Conservation (phyloP, 202 grass and related monocot species). For the Bolboschoenoplectus hybrid region DNA sequence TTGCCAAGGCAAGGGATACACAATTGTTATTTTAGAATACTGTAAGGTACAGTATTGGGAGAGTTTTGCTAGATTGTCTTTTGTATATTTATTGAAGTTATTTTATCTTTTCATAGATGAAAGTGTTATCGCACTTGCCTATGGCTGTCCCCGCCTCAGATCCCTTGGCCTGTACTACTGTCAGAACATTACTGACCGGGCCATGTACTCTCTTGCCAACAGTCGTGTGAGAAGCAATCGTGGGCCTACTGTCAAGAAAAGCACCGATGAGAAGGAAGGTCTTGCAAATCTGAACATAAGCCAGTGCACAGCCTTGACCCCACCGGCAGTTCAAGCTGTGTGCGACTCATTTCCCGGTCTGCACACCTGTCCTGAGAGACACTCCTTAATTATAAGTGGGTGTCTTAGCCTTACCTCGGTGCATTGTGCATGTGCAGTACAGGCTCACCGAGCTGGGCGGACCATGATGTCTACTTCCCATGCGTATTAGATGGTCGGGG, state of each 20-base stretch:
- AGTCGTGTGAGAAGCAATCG: slow-evolving; percentile 52
- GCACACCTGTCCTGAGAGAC: slow-evolving; percentile 80
- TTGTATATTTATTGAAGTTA: slow-evolving; percentile 14
- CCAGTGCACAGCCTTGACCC: slow-evolving; percentile 93
- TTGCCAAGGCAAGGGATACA: not conserved
- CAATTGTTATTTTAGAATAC: not conserved
- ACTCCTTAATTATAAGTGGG: slow-evolving; percentile 95
- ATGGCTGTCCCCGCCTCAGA: slow-evolving; percentile 62
- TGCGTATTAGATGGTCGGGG: slow-evolving; percentile 53
- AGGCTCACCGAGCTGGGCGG: slow-evolving; percentile 52
- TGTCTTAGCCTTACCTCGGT: slow-evolving; percentile 96
- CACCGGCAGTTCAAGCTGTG: slow-evolving; percentile 81
- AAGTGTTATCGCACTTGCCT: slow-evolving; percentile 82
- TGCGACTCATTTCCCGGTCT: slow-evolving; percentile 92
- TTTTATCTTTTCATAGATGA: slow-evolving; percentile 53
- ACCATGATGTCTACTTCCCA: slow-evolving; percentile 48
- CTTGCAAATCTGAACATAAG: slow-evolving; percentile 87
- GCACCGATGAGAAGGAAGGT: slow-evolving; percentile 46
- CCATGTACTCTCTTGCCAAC: slow-evolving; percentile 91
- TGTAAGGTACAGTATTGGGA: not conserved
- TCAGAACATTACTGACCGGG: slow-evolving; percentile 92
- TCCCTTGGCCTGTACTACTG: slow-evolving; percentile 92
- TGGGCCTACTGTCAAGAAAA: slow-evolving; percentile 30
- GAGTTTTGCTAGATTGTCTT: not conserved
- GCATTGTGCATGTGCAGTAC: slow-evolving; percentile 75